Evolutionary conservation across 306 rosid species (phyloP).

Genomic region (Citrullus amarus): DNA sequence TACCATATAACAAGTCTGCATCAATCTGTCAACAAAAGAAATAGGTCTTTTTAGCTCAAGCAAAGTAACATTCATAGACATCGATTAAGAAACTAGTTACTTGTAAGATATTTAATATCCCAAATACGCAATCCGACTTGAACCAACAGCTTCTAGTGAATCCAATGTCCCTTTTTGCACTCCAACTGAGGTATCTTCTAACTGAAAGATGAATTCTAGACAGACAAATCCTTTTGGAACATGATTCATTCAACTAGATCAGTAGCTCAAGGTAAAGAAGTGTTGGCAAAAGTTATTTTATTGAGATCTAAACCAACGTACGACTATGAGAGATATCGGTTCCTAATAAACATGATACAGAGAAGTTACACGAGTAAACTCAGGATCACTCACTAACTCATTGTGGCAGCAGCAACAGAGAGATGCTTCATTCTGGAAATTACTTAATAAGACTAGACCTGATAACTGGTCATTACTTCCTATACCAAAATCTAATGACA

Average conservation of each 20-base stretch:
- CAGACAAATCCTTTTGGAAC: background rate
- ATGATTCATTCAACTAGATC: background rate
- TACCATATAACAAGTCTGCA: background rate
- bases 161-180: background rate
- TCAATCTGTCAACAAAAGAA: constrained; percentile 1
- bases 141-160: background rate
- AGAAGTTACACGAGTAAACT: background rate
- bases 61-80: background rate
- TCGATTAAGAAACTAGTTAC: background rate
- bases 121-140: background rate
- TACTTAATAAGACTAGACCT: background rate
- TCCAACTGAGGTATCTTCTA: background rate
- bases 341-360: background rate
- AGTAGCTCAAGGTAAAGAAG: background rate
- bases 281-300: background rate
- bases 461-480: background rate
- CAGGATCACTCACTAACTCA: background rate
- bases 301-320: background rate
- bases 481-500: background rate
- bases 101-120: background rate
- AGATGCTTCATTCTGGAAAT: background rate
- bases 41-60: background rate
- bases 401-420: background rate
- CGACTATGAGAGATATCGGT: background rate
- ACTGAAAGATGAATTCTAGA: background rate